Evolutionary conservation across 768 basidiomycete species (phyloP).

Genomic region (Lactarius pseudohatsudake): DNA sequence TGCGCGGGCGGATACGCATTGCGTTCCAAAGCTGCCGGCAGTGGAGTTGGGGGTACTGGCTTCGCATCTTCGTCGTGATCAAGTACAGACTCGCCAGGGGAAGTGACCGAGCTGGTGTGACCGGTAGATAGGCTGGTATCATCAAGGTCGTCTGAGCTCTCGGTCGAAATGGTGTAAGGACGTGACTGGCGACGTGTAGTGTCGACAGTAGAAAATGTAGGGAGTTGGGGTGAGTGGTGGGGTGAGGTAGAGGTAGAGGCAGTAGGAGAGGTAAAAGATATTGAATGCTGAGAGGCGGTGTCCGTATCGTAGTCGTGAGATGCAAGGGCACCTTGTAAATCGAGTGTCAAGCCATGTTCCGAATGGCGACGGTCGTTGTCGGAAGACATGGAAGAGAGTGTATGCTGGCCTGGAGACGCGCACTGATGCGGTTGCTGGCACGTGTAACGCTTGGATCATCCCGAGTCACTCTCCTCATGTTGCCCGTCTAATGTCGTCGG

Average conservation of each 20-base stretch:
- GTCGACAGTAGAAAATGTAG: conserved; percentile 15
- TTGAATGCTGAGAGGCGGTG: conserved; percentile 77
- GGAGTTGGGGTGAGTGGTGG: conserved; percentile 38
- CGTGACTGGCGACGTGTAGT: conserved; percentile 43
- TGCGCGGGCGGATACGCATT: conserved; percentile 61
- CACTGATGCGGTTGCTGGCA: background rate
- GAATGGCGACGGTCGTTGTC: conserved; percentile 10
- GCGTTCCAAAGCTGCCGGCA: conserved; percentile 9
- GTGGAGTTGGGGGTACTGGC: conserved; percentile 16
- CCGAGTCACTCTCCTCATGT: conserved; percentile 7
- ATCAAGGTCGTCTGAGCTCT: conserved; percentile 23
- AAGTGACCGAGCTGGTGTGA: conserved; percentile 22
- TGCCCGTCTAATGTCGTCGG: conserved; percentile 18
- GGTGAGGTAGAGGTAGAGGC: conserved; percentile 60
- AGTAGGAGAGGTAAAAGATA: conserved; percentile 64
- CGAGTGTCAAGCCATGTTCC: conserved; percentile 3
- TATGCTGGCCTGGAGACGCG: background rate
- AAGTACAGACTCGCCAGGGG: conserved; percentile 8
- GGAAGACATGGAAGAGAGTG: conserved; percentile 15
- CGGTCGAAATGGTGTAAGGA: conserved; percentile 39
- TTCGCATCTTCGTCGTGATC: conserved; percentile 11
- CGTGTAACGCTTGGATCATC: background rate
- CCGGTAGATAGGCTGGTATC: conserved; percentile 18
- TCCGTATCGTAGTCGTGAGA: conserved; percentile 61
- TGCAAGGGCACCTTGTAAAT: conserved; percentile 30